Percentiles rank a stretch among this genome's conserved stretches.
Conservation (phyloP, 306 rosid genomes). For the Adenanthera pavonina region DNA sequence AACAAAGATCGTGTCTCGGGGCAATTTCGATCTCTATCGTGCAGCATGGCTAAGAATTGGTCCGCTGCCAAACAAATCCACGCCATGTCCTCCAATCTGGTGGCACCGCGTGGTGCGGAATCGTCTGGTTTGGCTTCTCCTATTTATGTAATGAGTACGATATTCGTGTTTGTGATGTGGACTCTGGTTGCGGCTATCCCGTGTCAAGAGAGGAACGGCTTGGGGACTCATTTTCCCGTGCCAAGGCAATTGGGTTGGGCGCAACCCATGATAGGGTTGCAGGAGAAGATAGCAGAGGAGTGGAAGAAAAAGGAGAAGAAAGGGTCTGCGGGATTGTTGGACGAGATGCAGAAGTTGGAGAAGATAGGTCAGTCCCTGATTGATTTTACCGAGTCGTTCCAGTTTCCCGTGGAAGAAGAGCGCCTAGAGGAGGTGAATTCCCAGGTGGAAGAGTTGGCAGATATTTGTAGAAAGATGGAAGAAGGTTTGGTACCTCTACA, state of each 20-base stretch:
- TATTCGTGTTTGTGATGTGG: conserved; percentile 80
- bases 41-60: conserved; percentile 85
- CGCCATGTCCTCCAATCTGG: conserved; percentile 66
- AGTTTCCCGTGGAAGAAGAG: conserved; percentile 66
- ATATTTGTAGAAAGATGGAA: conserved; percentile 78
- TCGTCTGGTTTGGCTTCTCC: conserved; percentile 61
- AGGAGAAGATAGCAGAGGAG: conserved; percentile 87
- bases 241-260: conserved; percentile 74
- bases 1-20: conserved; percentile 50
- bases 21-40: conserved; percentile 56
- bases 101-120: conserved; percentile 76
- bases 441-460: conserved; percentile 72
- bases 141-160: conserved; percentile 69
- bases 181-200: conserved; percentile 80
- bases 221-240: conserved; percentile 58
- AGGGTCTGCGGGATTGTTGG: conserved; percentile 67
- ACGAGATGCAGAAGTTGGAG: conserved; percentile 90
- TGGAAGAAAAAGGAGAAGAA: conserved; percentile 99
- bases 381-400: conserved; percentile 72
- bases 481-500: conserved; percentile 88
- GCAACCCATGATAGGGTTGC: conserved; percentile 68
- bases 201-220: conserved; percentile 84
- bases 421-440: conserved; percentile 59
- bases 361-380: conserved; percentile 58
- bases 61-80: conserved; percentile 89